Percentiles rank a stretch among this genome's conserved stretches.
These are phyloP conservation scores for Penicillium flavigenum DNA, from an alignment of 495 filamentous ascomycete species.

Conservation along the genomic window DNA sequence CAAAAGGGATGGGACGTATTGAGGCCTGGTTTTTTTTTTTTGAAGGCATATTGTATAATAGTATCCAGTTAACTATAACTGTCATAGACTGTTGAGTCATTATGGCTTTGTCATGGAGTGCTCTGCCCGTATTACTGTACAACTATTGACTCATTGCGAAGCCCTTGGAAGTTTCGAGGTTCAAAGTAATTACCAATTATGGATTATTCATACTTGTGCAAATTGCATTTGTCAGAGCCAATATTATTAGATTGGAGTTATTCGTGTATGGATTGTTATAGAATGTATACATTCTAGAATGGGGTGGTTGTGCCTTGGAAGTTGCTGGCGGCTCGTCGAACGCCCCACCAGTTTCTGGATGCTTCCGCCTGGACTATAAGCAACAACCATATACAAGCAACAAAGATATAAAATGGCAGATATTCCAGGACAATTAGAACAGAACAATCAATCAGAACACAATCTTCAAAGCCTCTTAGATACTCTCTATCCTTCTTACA, in stretches of 20 bases:
- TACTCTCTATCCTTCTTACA: background rate
- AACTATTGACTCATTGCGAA: slow-evolving; percentile 2
- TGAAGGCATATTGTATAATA: slow-evolving; percentile 1
- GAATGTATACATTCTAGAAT: background rate
- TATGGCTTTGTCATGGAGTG: background rate
- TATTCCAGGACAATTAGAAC: background rate
- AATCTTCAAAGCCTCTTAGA: slow-evolving; percentile 4
- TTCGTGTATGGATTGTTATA: background rate
- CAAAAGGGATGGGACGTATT: background rate
- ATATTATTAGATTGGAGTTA: background rate
- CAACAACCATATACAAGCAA: background rate
- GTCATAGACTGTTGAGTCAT: background rate
- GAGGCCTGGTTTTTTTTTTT: background rate
- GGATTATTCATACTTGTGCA: background rate
- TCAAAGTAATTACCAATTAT: background rate
- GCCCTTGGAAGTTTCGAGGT: slow-evolving; percentile 6
- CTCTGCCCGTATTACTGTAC: background rate
- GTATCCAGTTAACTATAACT: too few species aligned
- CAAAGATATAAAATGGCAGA: slow-evolving; percentile 9
- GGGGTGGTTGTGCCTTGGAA: slow-evolving; percentile 1
- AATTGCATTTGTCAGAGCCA: background rate
- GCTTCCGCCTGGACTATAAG: slow-evolving; percentile 18
- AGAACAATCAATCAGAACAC: background rate
- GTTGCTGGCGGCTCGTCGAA: slow-evolving; percentile 16
- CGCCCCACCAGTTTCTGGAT: slow-evolving; percentile 18